A percentile compares a stretch with the other conserved stretches of the same genome.
Evolutionary conservation across 2,329 filamentous ascomycete genomes (phyloP).

Genomic region (Trichoderma sp.): DNA sequence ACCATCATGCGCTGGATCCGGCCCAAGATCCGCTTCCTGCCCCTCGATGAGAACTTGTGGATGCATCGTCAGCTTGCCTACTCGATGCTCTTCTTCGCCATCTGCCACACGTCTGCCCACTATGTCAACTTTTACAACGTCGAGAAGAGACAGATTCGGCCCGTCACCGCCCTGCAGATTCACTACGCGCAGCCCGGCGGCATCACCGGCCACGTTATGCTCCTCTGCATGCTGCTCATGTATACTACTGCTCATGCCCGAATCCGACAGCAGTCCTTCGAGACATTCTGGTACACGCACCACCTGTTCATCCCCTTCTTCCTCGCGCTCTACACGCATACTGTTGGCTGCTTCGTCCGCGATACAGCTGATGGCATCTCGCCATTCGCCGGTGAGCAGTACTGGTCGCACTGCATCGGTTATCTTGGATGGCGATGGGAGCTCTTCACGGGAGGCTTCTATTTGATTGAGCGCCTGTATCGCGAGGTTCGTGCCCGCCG

Average conservation of each 20-base stretch:
- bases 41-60: constrained; percentile 96
- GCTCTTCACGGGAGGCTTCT: constrained; percentile 80
- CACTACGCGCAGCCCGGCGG: constrained; percentile 89
- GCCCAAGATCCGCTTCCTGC: constrained; percentile 84
- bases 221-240: constrained; percentile 98
- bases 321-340: constrained; percentile 91
- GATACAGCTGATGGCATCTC: constrained; percentile 73
- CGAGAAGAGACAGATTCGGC: constrained; percentile 79
- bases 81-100: constrained; percentile 78
- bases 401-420: constrained; percentile 92
- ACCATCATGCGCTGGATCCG: constrained; percentile 83
- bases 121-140: constrained; percentile 99
- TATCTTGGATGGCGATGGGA: constrained; percentile 99
- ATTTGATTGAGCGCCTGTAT: constrained; percentile 85
- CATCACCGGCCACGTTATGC: constrained; percentile 95
- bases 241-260: constrained; percentile 93
- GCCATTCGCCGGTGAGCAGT: constrained; percentile 78
- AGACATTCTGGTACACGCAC: constrained; percentile 99
- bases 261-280: constrained; percentile 95
- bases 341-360: constrained; percentile 93
- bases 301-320: constrained; percentile 98
- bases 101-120: constrained; percentile 75
- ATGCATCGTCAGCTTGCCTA: constrained; percentile 96
- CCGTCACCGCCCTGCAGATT: constrained; percentile 80
- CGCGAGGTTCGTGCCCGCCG: constrained; percentile 85